Percentiles rank a stretch among this genome's conserved stretches.
phyloP scores from a whole-genome alignment of 2,329 filamentous ascomycete genomes.

The Diaporthe sp. region DNA sequence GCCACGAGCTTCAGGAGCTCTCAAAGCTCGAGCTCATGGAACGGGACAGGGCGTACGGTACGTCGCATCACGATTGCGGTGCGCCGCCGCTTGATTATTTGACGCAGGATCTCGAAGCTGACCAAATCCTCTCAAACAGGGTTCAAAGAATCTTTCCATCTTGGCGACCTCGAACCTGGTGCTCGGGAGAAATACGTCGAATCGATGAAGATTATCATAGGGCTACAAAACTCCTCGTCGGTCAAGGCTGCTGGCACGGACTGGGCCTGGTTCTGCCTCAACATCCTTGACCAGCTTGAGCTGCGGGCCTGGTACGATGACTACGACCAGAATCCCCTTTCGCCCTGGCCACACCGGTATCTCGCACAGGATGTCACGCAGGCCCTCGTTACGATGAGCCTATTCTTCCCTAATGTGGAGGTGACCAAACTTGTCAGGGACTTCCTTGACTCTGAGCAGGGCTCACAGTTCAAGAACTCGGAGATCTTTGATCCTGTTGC shows the following conservation, averaged over 20 bases:
- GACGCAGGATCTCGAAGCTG: neutral
- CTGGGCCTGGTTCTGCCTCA: constrained; percentile 44
- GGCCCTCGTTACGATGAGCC: constrained; percentile 48
- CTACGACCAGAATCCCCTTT: constrained; percentile 36
- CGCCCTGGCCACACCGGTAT: constrained; percentile 47
- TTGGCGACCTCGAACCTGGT: constrained; percentile 53
- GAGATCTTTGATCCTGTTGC: constrained; percentile 1
- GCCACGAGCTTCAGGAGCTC: neutral
- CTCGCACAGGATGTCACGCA: constrained; percentile 50
- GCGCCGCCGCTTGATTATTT: neutral
- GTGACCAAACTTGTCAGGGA: constrained; percentile 32
- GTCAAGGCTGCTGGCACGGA: constrained; percentile 20
- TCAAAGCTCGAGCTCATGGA: constrained; percentile 1
- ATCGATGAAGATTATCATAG: constrained; percentile 47
- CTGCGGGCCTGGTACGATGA: constrained; percentile 39
- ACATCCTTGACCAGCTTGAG: constrained; percentile 42
- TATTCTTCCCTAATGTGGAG: constrained; percentile 50
- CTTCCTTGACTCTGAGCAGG: neutral
- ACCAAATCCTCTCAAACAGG: constrained; percentile 31
- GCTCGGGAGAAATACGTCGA: constrained; percentile 50
- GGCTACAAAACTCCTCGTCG: constrained; percentile 40
- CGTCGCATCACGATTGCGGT: neutral
- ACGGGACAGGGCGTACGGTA: constrained; percentile 7
- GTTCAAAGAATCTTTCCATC: constrained; percentile 57
- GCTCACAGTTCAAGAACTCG: neutral